phyloP scores from a whole-genome alignment of 306 rosid genomes.

The Lathyrus oleraceus region DNA sequence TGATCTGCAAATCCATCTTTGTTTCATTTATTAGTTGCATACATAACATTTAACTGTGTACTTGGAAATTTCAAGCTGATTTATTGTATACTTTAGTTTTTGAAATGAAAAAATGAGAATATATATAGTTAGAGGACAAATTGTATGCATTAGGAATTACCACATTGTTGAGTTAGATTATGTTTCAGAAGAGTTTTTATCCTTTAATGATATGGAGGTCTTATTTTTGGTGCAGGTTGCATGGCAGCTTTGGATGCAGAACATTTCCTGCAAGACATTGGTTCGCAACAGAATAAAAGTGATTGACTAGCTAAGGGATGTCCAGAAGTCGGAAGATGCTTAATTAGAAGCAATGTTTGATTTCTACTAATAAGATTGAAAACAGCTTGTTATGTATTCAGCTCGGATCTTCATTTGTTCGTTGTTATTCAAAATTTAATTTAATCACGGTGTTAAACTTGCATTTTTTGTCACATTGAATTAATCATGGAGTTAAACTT shows the following conservation, averaged over 20 bases:
- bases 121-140: not conserved
- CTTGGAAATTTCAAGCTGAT: constrained; percentile 25
- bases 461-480: constrained; percentile 32
- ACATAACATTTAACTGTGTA: not conserved
- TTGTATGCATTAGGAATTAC: not conserved
- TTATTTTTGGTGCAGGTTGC: constrained; percentile 62
- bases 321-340: constrained; percentile 26
- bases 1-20: not conserved
- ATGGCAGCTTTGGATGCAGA: constrained; percentile 98
- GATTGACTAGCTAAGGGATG: constrained; percentile 49
- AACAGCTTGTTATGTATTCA: constrained; percentile 17
- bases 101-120: constrained; percentile 11
- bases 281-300: constrained; percentile 60
- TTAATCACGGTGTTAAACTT: constrained; percentile 13
- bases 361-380: not conserved
- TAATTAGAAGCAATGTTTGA: constrained; percentile 52
- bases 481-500: not conserved
- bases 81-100: not conserved
- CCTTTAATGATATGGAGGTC: constrained; percentile 13
- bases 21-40: not conserved
- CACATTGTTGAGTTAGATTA: constrained; percentile 5
- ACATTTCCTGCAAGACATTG: constrained; percentile 77
- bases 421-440: constrained; percentile 7
- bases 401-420: not conserved
- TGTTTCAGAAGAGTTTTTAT: not conserved